Percentiles rank a stretch among this genome's conserved stretches.
These are phyloP conservation scores for Plasmodium gaboni DNA, from an alignment of 169 alveolate genomes.

Conservation along the genomic window DNA sequence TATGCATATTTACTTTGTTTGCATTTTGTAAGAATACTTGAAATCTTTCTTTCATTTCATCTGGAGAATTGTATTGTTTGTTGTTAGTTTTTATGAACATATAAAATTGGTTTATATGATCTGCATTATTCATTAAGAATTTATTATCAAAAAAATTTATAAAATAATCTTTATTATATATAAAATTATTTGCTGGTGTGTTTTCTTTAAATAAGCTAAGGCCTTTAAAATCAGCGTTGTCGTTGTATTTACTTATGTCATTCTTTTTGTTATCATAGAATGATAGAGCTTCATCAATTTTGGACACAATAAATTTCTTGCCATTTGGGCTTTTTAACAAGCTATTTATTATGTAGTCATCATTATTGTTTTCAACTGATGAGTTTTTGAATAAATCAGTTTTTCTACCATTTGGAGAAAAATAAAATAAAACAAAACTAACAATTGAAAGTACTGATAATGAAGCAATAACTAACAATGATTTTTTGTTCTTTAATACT, in stretches of 20 bases:
- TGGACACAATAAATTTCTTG: constrained; percentile 51
- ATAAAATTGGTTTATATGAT: constrained; percentile 42
- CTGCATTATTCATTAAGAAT: constrained; percentile 44
- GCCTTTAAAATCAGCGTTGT: not conserved
- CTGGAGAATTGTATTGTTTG: constrained; percentile 22
- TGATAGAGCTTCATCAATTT: constrained; percentile 6
- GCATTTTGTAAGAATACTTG: constrained; percentile 33
- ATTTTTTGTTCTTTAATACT: constrained; percentile 1
- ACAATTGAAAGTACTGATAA: constrained; percentile 7
- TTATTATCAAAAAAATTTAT: constrained; percentile 14
- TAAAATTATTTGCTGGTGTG: not conserved
- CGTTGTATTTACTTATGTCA: not conserved
- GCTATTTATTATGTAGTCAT: constrained; percentile 23
- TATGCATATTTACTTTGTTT: constrained; percentile 43
- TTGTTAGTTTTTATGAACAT: constrained; percentile 27
- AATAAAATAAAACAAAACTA: constrained; percentile 1
- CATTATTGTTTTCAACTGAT: not conserved
- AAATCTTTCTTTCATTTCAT: constrained; percentile 62
- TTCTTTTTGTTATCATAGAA: constrained; percentile 1
- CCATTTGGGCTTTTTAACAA: constrained; percentile 31
- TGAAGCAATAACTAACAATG: not conserved
- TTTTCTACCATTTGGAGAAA: not conserved
- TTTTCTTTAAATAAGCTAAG: not conserved
- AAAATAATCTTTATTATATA: not conserved
- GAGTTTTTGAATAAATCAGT: not conserved